Evolutionary conservation across 1,284 basidiomycete species (phyloP).

Genomic region (Chiua sp.): DNA sequence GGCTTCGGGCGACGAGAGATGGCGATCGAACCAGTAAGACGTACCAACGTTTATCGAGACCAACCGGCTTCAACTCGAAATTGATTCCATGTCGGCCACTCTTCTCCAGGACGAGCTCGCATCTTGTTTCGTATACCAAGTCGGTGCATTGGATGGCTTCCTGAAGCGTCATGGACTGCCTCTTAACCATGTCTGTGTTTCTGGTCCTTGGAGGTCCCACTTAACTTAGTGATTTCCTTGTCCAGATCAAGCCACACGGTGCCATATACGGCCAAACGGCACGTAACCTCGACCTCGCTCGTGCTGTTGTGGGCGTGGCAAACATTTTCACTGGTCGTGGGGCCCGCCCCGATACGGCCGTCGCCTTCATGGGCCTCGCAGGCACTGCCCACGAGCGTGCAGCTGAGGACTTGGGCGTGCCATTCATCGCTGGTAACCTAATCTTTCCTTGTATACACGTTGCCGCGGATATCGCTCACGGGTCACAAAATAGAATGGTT

Average conservation of each 20-base stretch:
- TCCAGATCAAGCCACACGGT: slow-evolving; percentile 59
- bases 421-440: slow-evolving; percentile 59
- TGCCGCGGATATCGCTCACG: background rate
- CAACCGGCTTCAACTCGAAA: background rate
- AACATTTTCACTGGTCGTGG: no score
- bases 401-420: slow-evolving; percentile 54
- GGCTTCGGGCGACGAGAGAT: slow-evolving; percentile 70
- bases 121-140: slow-evolving; percentile 65
- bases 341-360: slow-evolving; percentile 20
- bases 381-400: slow-evolving; percentile 63
- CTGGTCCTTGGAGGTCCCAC: background rate
- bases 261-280: slow-evolving; percentile 61
- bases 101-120: slow-evolving; percentile 54
- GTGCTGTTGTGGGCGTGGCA: no score
- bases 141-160: slow-evolving; percentile 63
- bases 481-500: slow-evolving; percentile 56
- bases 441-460: background rate
- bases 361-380: slow-evolving; percentile 63
- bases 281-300: slow-evolving; percentile 56
- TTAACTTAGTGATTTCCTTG: background rate
- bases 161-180: slow-evolving; percentile 52
- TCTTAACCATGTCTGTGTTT: slow-evolving; percentile 53
- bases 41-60: background rate
- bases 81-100: background rate
- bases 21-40: slow-evolving; percentile 56